Evolutionary conservation across 257 asterid genomes (phyloP).

Genomic region (Solanum tacnaense): DNA sequence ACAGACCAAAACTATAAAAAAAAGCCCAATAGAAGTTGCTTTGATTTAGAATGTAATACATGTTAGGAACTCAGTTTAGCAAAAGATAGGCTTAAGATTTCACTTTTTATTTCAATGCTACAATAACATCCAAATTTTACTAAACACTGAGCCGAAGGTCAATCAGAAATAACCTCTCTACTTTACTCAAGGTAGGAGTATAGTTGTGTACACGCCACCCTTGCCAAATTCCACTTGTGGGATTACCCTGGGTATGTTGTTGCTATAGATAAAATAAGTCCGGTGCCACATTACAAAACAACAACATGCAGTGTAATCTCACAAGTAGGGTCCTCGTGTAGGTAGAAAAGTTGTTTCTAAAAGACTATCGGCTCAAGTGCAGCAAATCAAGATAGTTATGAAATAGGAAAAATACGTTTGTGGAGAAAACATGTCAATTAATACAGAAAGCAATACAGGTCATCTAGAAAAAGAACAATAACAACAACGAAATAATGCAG

Average conservation of each 20-base stretch:
- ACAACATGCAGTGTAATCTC: background rate
- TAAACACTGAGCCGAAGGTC: background rate
- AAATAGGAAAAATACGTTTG: background rate
- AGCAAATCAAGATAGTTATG: background rate
- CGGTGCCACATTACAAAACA: background rate
- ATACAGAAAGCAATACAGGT: background rate
- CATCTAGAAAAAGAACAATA: background rate
- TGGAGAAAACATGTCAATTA: background rate
- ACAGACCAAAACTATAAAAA: background rate
- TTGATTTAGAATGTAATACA: background rate
- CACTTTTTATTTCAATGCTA: background rate
- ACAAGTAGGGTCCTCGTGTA: background rate
- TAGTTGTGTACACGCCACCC: rapidly evolving
- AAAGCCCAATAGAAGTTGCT: background rate
- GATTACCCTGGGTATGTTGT: background rate
- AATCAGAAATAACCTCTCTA: background rate
- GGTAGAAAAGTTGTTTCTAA: background rate
- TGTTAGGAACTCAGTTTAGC: too few species aligned
- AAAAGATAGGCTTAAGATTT: background rate
- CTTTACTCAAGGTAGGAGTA: background rate
- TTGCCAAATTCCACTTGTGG: background rate
- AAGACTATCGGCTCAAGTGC: background rate
- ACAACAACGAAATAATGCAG: background rate
- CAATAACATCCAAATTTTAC: background rate
- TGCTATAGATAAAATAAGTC: background rate